These are phyloP conservation scores for Cryptosporidium viatorum DNA, from an alignment of 169 alveolate species.

Conservation along the genomic window DNA sequence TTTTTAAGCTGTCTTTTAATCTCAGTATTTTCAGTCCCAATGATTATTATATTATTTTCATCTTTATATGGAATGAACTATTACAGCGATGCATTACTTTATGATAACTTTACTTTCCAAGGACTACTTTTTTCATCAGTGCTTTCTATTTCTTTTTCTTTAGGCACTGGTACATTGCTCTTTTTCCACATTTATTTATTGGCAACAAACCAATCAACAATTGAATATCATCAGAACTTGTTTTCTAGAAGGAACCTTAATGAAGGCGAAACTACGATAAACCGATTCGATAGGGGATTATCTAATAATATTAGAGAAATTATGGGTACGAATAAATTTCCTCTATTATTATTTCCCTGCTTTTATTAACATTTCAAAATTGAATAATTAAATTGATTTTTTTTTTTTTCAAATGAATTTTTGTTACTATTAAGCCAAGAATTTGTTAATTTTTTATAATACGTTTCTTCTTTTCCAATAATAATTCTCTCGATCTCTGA, in stretches of 20 bases:
- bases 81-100: not conserved
- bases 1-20: conserved; percentile 50
- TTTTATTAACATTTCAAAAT: not conserved
- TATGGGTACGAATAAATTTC: conserved; percentile 59
- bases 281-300: conserved; percentile 25
- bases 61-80: conserved; percentile 5
- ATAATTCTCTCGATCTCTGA: no score
- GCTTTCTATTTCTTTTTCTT: conserved; percentile 57
- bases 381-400: not conserved
- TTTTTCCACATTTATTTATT: conserved; percentile 55
- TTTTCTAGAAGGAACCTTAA: not conserved
- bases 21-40: conserved; percentile 42
- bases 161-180: conserved; percentile 54
- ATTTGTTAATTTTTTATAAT: no score
- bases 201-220: conserved; percentile 64
- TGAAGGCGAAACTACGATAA: conserved; percentile 18
- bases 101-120: conserved; percentile 34
- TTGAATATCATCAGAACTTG: conserved; percentile 48
- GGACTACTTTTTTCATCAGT: conserved; percentile 39
- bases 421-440: not conserved
- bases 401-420: not conserved
- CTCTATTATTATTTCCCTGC: conserved; percentile 49
- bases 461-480: not conserved
- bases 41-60: conserved; percentile 18
- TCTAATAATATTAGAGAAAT: conserved; percentile 36